Evolutionary conservation across 225 moss, liverwort and hornwort species (phyloP), one percentile per base, ranked within the genome.

Genomic region (Physcomitrium patens): DNA sequence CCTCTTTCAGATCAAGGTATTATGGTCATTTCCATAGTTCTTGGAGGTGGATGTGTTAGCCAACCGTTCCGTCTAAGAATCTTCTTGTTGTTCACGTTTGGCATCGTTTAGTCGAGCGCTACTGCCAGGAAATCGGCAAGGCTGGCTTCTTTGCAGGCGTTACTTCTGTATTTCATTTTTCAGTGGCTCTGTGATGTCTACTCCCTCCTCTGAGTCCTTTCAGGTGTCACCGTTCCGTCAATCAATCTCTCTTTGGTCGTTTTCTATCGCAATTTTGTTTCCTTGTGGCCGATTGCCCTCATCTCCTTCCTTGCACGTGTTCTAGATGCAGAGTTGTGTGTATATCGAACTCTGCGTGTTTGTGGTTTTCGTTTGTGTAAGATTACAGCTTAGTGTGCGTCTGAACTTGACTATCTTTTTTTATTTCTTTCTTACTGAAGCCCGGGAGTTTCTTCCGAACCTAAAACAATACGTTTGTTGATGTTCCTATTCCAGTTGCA

Each of bases 401-500:
- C 10, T 19, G 0, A 41, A 17, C 8, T 45, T 56, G 31, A 14
- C 20, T 13, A 15, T 67, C 10, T 59, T 46, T 49, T 7, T 37
- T 67, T n/a, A 22, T 37, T n/a, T 14, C 67, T 41, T 50, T 22
- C 46, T 37, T 27, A 37, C 13, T 16, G 1, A 31, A 16, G 9
- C 10, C 14, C 41, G 12, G 19, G 48, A 75, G 15, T 7, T 5
- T 67, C 7, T 41, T 57, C 28, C 22, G 43, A 64, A 16, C 45
- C 27, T 74, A 44, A 65, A 26, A 45, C 12, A 26, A 24, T 62
- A 53, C 14, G 26, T 8, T 1, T 50, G 59, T 61, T 58, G 58
- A 22, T 42, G 57, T 52, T 7, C 7, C 5, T 52, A 58, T 50
- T 60, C 37, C 61, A 62, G 62, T 44, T 62, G 68, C 42, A 69